Conservation (phyloP, 805 yeast species). For the Ogataea saltuana region DNA sequence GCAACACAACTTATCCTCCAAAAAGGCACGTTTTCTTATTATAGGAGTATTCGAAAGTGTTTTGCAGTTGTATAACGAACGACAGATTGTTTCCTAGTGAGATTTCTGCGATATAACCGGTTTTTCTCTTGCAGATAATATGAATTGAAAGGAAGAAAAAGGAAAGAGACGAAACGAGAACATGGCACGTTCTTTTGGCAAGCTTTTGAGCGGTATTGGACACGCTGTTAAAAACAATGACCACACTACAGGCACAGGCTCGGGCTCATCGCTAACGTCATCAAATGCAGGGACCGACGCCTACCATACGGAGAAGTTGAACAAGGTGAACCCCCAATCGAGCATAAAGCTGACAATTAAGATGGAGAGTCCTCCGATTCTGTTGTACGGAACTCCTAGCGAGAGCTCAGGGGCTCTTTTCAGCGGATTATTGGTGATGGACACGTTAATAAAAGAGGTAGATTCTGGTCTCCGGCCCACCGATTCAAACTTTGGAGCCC, state of each 20-base stretch:
- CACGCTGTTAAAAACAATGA: slow-evolving; percentile 12
- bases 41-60: no score
- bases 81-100: no score
- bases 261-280: no score
- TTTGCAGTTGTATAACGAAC: no score
- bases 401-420: slow-evolving; percentile 86
- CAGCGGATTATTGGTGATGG: slow-evolving; percentile 72
- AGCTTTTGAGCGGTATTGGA: slow-evolving; percentile 19
- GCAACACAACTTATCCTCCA: no score
- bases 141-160: no score
- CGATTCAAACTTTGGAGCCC: slow-evolving; percentile 4
- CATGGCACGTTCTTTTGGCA: slow-evolving; percentile 21
- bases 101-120: no score
- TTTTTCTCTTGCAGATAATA: no score
- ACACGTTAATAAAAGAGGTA: slow-evolving; percentile 38
- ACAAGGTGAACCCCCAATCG: slow-evolving; percentile 26
- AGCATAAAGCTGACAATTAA: slow-evolving; percentile 50
- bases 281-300: slow-evolving; percentile 14
- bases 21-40: no score
- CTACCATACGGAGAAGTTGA: slow-evolving; percentile 31
- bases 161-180: neutral
- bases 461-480: slow-evolving; percentile 1
- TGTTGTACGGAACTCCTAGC: slow-evolving; percentile 73
- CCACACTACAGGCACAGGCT: no score
- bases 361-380: slow-evolving; percentile 89